Conservation (phyloP, 2,329 filamentous ascomycete genomes). For the Xylariaceae sp. region DNA sequence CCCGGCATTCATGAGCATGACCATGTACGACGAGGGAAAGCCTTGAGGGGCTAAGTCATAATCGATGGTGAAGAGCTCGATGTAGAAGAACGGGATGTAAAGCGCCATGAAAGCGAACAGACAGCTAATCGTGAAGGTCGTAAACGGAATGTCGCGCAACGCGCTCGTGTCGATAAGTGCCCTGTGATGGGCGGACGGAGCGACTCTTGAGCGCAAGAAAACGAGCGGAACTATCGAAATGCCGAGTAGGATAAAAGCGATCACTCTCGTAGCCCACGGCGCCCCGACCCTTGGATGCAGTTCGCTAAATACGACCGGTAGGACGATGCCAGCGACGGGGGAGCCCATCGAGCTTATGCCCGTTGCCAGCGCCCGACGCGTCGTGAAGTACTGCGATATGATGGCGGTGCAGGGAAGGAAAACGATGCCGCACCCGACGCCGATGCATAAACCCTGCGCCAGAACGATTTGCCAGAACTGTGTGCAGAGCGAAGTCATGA, state of each 20-base stretch:
- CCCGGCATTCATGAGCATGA: constrained; percentile 49
- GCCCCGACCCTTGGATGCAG: constrained; percentile 46
- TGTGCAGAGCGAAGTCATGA: constrained; percentile 54
- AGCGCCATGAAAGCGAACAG: constrained; percentile 49
- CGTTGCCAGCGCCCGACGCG: constrained; percentile 36
- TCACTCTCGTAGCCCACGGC: constrained; percentile 47
- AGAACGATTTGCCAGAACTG: constrained; percentile 56
- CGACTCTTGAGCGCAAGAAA: constrained; percentile 28
- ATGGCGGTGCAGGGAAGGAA: constrained; percentile 33
- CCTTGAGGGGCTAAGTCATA: constrained; percentile 41
- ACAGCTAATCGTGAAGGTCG: constrained; percentile 41
- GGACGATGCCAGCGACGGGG: constrained; percentile 44
- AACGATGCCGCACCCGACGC: constrained; percentile 41
- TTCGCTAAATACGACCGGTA: constrained; percentile 45
- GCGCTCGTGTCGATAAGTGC: constrained; percentile 42
- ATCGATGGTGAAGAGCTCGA: constrained; percentile 45
- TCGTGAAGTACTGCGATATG: constrained; percentile 36
- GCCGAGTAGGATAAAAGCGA: constrained; percentile 45
- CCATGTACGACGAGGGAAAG: constrained; percentile 44
- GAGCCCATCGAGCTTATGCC: constrained; percentile 40
- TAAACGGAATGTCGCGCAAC: constrained; percentile 43
- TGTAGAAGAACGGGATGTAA: constrained; percentile 54
- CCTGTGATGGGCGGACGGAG: constrained; percentile 15
- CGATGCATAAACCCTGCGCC: constrained; percentile 53
- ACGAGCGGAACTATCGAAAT: constrained; percentile 40